These are phyloP conservation scores for Colletotrichum plurivorum DNA, from an alignment of 2,329 filamentous ascomycete species.

Conservation along the genomic window DNA sequence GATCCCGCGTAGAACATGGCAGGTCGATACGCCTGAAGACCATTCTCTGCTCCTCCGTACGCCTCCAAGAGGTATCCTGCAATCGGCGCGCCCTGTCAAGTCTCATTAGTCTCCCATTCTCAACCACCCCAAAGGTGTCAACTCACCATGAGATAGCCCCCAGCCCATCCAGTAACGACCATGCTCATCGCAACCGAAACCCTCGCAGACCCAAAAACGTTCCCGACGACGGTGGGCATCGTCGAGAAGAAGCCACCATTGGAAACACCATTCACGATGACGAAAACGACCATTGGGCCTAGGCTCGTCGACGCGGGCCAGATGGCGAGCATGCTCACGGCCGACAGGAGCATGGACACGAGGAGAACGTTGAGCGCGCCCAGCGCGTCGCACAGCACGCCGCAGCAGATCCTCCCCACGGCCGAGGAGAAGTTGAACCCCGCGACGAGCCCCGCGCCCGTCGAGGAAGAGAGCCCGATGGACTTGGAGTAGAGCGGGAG, in stretches of 20 bases:
- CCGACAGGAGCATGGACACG: constrained; percentile 64
- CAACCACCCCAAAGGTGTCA: neutral
- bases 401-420: constrained; percentile 68
- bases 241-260: constrained; percentile 76
- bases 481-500: constrained; percentile 69
- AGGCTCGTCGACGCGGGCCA: constrained; percentile 72
- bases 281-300: constrained; percentile 68
- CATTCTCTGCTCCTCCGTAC: constrained; percentile 64
- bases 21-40: constrained; percentile 68
- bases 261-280: constrained; percentile 70
- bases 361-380: constrained; percentile 70
- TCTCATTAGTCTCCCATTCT: neutral
- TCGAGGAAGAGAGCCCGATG: constrained; percentile 65
- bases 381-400: constrained; percentile 66
- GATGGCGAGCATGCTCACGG: constrained; percentile 71
- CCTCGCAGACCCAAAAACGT: constrained; percentile 69
- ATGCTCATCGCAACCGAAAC: constrained; percentile 73
- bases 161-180: constrained; percentile 72
- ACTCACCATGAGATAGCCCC: constrained; percentile 72
- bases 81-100: constrained; percentile 64
- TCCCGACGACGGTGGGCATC: constrained; percentile 74
- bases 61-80: constrained; percentile 72
- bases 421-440: constrained; percentile 74
- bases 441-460: constrained; percentile 70
- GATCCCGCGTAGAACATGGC: constrained; percentile 75